phyloP scores from a whole-genome alignment of 2,329 filamentous ascomycete genomes.

The Ceratocystiopsis sp. region DNA sequence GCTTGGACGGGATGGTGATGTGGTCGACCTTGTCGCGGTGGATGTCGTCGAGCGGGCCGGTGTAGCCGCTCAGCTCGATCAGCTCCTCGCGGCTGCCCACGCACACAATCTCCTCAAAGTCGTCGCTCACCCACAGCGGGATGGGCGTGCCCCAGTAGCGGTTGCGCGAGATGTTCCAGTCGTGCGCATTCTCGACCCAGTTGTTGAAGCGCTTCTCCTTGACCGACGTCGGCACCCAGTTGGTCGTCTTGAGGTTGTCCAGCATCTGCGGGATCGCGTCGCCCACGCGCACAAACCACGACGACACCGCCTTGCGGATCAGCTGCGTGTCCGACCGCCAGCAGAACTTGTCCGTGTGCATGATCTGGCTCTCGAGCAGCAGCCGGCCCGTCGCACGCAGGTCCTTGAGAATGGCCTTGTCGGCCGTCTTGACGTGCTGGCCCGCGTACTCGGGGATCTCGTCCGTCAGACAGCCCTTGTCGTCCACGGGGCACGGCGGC shows the following conservation, averaged over 20 bases:
- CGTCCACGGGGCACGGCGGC: conserved; percentile 85
- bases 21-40: conserved; percentile 87
- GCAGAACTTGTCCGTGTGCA: conserved; percentile 87
- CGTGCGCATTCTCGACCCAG: conserved; percentile 80
- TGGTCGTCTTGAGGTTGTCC: conserved; percentile 72
- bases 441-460: conserved; percentile 69
- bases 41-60: conserved; percentile 67
- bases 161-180: conserved; percentile 92
- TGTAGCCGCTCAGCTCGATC: conserved; percentile 69
- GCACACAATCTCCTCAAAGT: conserved; percentile 72
- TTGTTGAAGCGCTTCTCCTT: conserved; percentile 82
- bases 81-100: conserved; percentile 74
- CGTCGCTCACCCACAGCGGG: conserved; percentile 62
- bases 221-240: conserved; percentile 83
- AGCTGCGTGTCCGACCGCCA: conserved; percentile 88
- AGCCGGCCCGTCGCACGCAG: conserved; percentile 62
- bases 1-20: conserved; percentile 83
- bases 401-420: conserved; percentile 84
- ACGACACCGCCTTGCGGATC: conserved; percentile 80
- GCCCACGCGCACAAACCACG: conserved; percentile 86
- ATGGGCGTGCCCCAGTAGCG: conserved; percentile 70
- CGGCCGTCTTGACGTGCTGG: conserved; percentile 78
- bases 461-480: conserved; percentile 58
- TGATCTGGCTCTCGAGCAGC: conserved; percentile 72
- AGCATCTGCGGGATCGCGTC: conserved; percentile 76